Evolutionary conservation across 1,284 basidiomycete genomes (phyloP).

Genomic region (Sporisorium iseilematis-ciliati): DNA sequence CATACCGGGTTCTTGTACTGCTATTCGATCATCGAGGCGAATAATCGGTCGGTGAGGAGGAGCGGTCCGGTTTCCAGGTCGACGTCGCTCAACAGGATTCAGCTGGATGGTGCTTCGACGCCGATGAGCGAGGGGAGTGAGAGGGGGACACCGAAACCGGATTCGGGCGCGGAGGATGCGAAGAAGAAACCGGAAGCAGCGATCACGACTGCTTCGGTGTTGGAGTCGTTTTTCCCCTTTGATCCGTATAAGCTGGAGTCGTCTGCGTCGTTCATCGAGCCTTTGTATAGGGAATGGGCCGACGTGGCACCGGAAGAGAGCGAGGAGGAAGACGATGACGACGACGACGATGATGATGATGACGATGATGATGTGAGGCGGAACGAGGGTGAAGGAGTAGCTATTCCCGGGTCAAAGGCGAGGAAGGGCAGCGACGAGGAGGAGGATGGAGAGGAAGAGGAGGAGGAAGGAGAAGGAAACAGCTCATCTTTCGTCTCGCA

Average conservation of each 20-base stretch:
- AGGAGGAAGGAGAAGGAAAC: constrained; percentile 37
- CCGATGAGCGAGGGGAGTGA: constrained; percentile 47
- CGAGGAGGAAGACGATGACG: constrained; percentile 52
- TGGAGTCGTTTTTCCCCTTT: constrained; percentile 97
- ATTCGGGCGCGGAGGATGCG: constrained; percentile 1
- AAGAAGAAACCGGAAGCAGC: constrained; percentile 9
- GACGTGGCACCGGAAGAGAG: constrained; percentile 71
- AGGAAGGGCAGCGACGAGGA: background rate
- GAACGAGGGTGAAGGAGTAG: constrained; percentile 26
- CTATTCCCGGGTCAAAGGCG: constrained; percentile 26
- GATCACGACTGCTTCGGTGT: constrained; percentile 70
- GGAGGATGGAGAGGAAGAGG: constrained; percentile 19
- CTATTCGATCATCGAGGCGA: constrained; percentile 90
- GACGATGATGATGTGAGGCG: constrained; percentile 39
- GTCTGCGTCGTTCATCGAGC: constrained; percentile 72
- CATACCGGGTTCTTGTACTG: constrained; percentile 93
- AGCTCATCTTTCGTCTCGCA: constrained; percentile 60
- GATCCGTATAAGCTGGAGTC: constrained; percentile 91
- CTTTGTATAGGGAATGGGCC: constrained; percentile 74
- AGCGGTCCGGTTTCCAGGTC: constrained; percentile 39
- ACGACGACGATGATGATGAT: constrained; percentile 36
- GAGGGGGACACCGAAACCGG: constrained; percentile 29
- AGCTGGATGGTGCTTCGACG: constrained; percentile 30
- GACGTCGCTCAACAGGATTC: constrained; percentile 33
- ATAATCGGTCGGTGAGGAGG: constrained; percentile 70